phyloP scores from a whole-genome alignment of 75 land plant species.

The Sequoiadendron giganteum region DNA sequence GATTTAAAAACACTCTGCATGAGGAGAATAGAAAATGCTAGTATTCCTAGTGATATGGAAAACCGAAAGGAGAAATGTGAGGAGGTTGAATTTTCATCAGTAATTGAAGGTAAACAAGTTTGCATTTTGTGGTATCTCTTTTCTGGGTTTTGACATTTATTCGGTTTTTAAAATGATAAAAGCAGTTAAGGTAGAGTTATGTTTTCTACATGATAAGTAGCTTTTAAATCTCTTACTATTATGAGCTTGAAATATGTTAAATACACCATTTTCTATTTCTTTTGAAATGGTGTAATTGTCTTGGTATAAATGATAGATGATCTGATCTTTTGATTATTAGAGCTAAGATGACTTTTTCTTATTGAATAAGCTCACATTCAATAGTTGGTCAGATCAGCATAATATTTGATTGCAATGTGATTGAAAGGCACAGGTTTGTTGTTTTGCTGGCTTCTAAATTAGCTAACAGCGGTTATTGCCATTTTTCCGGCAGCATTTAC shows the following conservation, averaged over 20 bases:
- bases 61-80: background rate
- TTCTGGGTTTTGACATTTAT: background rate
- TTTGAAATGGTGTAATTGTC: background rate
- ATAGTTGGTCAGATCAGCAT: background rate
- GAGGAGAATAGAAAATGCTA: background rate
- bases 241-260: background rate
- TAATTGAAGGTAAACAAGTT: constrained; percentile 1
- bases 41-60: background rate
- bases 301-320: background rate
- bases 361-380: background rate
- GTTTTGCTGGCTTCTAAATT: background rate
- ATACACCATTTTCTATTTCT: background rate
- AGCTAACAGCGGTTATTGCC: background rate
- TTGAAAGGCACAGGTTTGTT: background rate
- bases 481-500: background rate
- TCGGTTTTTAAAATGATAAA: background rate
- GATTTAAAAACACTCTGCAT: background rate
- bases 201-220: background rate
- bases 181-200: background rate
- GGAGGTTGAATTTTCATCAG: background rate
- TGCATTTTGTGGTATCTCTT: background rate
- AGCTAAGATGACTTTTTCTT: background rate
- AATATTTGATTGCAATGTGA: background rate
- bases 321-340: background rate
- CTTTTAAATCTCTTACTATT: background rate